These are phyloP conservation scores for Microcos paniculata DNA, from an alignment of 345 rosid genomes.

Conservation along the genomic window DNA sequence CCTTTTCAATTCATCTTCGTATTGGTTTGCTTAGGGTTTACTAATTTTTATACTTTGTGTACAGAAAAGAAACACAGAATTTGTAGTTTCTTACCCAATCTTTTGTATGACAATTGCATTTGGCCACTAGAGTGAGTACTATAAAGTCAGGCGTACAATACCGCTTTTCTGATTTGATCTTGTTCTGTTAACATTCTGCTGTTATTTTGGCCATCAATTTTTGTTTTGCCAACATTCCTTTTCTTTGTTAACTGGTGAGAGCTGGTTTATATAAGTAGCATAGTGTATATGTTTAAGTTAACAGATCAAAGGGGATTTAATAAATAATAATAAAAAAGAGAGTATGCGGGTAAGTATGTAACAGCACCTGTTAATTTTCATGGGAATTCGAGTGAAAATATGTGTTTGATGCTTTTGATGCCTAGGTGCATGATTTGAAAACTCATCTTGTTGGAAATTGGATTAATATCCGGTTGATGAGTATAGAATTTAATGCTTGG, in stretches of 20 bases:
- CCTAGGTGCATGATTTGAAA: neutral
- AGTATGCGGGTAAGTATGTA: neutral
- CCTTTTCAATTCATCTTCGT: neutral
- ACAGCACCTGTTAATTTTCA: neutral
- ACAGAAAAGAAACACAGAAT: neutral
- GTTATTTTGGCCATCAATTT: neutral
- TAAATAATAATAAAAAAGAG: too few relatives aligned
- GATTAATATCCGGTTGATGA: neutral
- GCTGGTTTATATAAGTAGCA: neutral
- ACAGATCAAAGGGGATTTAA: too few relatives aligned
- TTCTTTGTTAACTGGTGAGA: neutral
- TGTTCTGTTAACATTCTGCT: neutral
- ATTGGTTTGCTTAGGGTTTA: neutral
- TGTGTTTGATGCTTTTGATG: neutral
- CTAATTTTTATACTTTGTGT: neutral
- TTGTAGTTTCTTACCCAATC: neutral
- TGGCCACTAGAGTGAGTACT: neutral
- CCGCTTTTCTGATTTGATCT: neutral
- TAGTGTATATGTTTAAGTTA: slow-evolving; percentile 1
- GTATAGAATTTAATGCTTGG: neutral
- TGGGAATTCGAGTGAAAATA: neutral
- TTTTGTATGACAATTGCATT: neutral
- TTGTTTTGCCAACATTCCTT: neutral
- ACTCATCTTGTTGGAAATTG: neutral
- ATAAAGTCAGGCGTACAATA: neutral